These are phyloP conservation scores for Biscutella auriculata DNA, from an alignment of 441 rosid species.

Conservation along the genomic window DNA sequence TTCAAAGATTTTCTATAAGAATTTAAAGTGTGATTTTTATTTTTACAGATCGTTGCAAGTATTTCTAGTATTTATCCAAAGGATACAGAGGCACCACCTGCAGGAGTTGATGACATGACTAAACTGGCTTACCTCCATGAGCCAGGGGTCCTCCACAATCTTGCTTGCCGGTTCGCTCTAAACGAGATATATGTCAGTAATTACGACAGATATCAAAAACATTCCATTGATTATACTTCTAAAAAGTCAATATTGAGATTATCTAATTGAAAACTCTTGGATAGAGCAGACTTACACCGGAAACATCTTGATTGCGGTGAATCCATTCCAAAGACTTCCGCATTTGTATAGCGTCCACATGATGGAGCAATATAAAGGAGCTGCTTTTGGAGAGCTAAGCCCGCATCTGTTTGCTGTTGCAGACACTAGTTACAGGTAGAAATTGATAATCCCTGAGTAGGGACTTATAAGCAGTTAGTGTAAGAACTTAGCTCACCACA, in stretches of 20 bases:
- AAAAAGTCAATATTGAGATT: neutral
- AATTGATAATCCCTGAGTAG: neutral
- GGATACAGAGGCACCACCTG: slow-evolving; percentile 53
- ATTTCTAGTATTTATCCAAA: slow-evolving; percentile 44
- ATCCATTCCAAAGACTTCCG: slow-evolving; percentile 55
- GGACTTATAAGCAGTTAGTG: neutral
- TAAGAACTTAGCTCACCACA: neutral
- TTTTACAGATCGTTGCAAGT: slow-evolving; percentile 31
- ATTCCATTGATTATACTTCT: neutral
- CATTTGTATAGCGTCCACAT: slow-evolving; percentile 54
- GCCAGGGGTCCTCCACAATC: slow-evolving; percentile 64
- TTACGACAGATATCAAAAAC: neutral
- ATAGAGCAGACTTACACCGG: slow-evolving; percentile 56
- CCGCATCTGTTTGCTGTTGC: slow-evolving; percentile 62
- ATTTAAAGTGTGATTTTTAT: neutral
- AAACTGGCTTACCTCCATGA: slow-evolving; percentile 65
- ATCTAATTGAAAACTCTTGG: slow-evolving; percentile 19
- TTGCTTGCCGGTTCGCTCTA: slow-evolving; percentile 38
- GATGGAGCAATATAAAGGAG: slow-evolving; percentile 67
- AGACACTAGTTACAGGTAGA: slow-evolving; percentile 52
- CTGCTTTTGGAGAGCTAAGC: slow-evolving; percentile 59
- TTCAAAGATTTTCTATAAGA: neutral
- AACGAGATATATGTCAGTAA: slow-evolving; percentile 63
- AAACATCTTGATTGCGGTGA: slow-evolving; percentile 59
- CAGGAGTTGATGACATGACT: slow-evolving; percentile 79